Evolutionary conservation across 352 stramenopile species (phyloP).

Genomic region (Globisporangium nagaii): DNA sequence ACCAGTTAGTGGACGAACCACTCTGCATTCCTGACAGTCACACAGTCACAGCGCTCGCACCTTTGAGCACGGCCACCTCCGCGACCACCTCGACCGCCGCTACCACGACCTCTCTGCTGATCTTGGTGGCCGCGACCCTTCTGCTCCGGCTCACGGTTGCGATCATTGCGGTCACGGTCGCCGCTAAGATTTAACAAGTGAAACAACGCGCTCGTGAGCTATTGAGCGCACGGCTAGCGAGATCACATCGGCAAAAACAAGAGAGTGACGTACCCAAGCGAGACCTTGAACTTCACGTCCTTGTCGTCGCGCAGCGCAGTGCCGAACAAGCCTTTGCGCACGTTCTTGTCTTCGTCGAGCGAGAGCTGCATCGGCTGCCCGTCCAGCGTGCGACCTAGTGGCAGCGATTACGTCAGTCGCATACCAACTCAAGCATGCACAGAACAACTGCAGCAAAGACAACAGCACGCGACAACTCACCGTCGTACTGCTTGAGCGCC

Average conservation of each 20-base stretch:
- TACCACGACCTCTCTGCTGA: conserved; percentile 12
- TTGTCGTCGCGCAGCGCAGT: conserved; percentile 65
- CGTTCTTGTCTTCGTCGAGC: conserved; percentile 63
- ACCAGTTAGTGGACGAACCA: conserved; percentile 3
- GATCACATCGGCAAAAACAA: neutral
- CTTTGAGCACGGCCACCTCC: conserved; percentile 12
- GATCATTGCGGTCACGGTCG: conserved; percentile 11
- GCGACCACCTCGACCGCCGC: conserved; percentile 39
- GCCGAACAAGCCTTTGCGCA: conserved; percentile 72
- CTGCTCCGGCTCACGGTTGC: conserved; percentile 20
- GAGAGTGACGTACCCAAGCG: conserved; percentile 43
- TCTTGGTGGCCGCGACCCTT: conserved; percentile 24
- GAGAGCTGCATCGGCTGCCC: conserved; percentile 72
- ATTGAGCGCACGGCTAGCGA: neutral
- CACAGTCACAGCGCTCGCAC: conserved; percentile 8
- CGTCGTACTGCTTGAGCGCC: conserved; percentile 81
- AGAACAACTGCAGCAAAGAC: neutral
- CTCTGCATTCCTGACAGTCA: no score
- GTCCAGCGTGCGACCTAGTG: conserved; percentile 61
- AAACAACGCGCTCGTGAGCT: neutral
- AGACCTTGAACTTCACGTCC: conserved; percentile 78
- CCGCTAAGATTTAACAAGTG: conserved; percentile 7
- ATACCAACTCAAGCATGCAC: no score
- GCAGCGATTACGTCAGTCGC: neutral
- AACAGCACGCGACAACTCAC: conserved; percentile 16